Evolutionary conservation across 2,329 filamentous ascomycete genomes (phyloP), one percentile per base, ranked within the genome.

Genomic region (Elsinoe ampelina): DNA sequence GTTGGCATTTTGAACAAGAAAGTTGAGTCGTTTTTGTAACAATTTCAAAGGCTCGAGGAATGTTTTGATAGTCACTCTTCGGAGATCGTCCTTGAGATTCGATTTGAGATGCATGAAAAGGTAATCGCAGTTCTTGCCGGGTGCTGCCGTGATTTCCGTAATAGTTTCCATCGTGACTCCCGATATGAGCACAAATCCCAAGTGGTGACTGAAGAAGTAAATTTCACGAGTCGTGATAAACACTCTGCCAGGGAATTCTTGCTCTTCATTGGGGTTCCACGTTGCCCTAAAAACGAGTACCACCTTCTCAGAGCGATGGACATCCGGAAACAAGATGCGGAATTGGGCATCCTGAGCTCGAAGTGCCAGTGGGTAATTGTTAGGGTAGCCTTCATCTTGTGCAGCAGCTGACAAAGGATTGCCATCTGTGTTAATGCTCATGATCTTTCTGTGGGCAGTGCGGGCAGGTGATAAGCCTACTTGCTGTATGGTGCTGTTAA

Each of bases 141-240:
- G 86, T 1, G 89, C 89, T 36, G 88, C 88, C 20, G 89, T 96
- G 41, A 97, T 89, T 70, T 97, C 93, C 7, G 83, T 83, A 57
- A 98, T 89, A 17, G 80, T 83, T 56, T 84, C 80, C 58, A 98
- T 77, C 56, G 80, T 83, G 52, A 95, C 82, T 13, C 82, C 82
- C 52, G 90, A 92, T 1, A 92, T 87, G 35, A 95, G 78, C 0
- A 97, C 86, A 5, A 98, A 79, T 5, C 93, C 93, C 68, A 96
- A 84, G 67, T 96, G 88, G 66, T 97, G 87, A 64, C 91, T 95
- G 72, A 96, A 98, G 67, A 98, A 97, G 70, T 95, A 97, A 68
- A 98, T 84, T 61, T 91, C 87, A 60, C 86, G 84, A 0, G 85
- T 79, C 0, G 92, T 97, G 59, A 95, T 84, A 68, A 95, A 98